Percentiles rank a stretch among this genome's conserved stretches.
These are phyloP conservation scores for Tuber calosporum DNA, from an alignment of 495 filamentous ascomycete genomes.

Conservation along the genomic window DNA sequence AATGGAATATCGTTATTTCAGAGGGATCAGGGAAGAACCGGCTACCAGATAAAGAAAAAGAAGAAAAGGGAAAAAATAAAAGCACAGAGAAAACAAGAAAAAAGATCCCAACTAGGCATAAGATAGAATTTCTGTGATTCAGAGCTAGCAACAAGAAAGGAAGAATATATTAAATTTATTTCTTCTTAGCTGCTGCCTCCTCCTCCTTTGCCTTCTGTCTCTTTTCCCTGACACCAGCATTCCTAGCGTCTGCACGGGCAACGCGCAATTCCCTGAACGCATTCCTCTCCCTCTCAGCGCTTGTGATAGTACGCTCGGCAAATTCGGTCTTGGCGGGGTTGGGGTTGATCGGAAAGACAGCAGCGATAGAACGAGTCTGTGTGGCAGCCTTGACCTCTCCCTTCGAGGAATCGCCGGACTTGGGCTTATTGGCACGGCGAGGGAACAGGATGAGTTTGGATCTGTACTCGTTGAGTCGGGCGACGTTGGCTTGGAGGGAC, in stretches of 20 bases:
- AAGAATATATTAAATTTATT: constrained; percentile 57
- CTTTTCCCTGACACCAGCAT: constrained; percentile 82
- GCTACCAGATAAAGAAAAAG: not conserved
- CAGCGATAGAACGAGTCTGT: constrained; percentile 55
- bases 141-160: not conserved
- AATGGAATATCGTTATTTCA: not conserved
- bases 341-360: constrained; percentile 65
- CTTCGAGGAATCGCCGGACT: constrained; percentile 77
- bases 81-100: not conserved
- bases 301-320: constrained; percentile 69
- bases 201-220: constrained; percentile 87
- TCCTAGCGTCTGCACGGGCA: constrained; percentile 74
- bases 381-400: constrained; percentile 76
- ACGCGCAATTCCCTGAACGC: constrained; percentile 80
- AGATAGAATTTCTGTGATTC: not conserved
- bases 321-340: constrained; percentile 57
- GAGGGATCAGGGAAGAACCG: not conserved
- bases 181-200: constrained; percentile 75
- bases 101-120: not conserved
- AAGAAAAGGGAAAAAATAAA: not conserved
- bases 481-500: constrained; percentile 84
- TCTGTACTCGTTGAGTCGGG: constrained; percentile 92
- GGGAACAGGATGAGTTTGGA: constrained; percentile 94
- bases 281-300: constrained; percentile 57
- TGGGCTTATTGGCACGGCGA: constrained; percentile 83